Base-by-base conservation (phyloP, 1,284 basidiomycete species). In the Neolentinus lepideus region DNA sequence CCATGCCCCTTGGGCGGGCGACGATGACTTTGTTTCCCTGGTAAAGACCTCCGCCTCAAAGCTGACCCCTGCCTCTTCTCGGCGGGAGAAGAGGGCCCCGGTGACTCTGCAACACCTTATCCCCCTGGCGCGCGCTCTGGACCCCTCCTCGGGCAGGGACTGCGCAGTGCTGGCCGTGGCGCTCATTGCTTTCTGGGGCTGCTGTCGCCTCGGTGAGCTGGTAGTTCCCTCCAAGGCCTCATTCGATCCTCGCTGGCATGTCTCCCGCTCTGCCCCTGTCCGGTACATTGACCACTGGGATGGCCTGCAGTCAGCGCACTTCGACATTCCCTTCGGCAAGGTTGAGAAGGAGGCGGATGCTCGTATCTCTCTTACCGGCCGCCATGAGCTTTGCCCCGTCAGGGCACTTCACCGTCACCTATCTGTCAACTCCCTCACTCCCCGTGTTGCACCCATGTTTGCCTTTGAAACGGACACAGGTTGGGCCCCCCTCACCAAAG, bases 1-100 rank as follows among this genome's bases (percentile, higher is more conserved):
- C 45, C 43, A 61, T 8, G 66, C 67, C 0, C 53, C 56, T 0
- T 72, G 71, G 70, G 35, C 58, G 19, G 65, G 65, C 1, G 60
- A 63, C 16, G 2, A 19, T 56, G 63, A 19, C 53, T 63, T 2
- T 55, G 61, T 2, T 21, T 43, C 38, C 8, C 38, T 43, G 16
- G 19, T 43, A 4, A 6, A n/a, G 38, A 43, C 19, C 51, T 56
- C 3, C 48, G 63, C 0, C 63, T 64, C 2, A 59, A 56, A 22
- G 62, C 66, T 22, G 59, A 59, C 11, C 59, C 61, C n/a, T 35
- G 58, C 1, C 45, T 46, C 1, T 52, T 57, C 45, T 59, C 56
- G 19, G 8, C 38, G 38, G 3, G 38, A 6, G 38, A 6, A 43
- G 38, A 52, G 64, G 1, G 47, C 59, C 2, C 67, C 67, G 0